Conservation (phyloP, 1,284 basidiomycete genomes). For the Volvariella surrecta region DNA sequence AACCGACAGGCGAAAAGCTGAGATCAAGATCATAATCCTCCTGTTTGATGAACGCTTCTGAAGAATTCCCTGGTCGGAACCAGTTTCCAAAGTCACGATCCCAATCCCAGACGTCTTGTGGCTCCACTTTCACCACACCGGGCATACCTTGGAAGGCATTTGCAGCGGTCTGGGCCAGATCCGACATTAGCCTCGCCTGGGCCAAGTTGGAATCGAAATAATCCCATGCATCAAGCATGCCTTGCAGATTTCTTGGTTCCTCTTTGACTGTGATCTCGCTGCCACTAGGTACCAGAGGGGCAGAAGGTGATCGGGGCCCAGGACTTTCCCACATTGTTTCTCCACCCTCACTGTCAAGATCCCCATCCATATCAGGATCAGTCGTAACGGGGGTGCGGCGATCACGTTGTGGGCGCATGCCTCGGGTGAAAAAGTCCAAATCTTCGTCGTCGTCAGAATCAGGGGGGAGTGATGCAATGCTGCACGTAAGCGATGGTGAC, state of each 20-base stretch:
- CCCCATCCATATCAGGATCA: constrained; percentile 26
- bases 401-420: constrained; percentile 24
- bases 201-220: constrained; percentile 35
- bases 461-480: constrained; percentile 47
- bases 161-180: constrained; percentile 29
- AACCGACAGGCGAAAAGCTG: no score
- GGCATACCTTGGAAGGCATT: constrained; percentile 21
- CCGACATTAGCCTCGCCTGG: constrained; percentile 28
- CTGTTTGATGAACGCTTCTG: constrained; percentile 27
- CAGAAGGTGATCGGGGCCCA: constrained; percentile 49
- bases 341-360: constrained; percentile 36
- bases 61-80: no score
- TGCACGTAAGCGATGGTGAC: constrained; percentile 45
- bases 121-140: constrained; percentile 32
- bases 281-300: constrained; percentile 23
- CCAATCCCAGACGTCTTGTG: constrained; percentile 42
- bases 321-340: constrained; percentile 51
- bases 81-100: constrained; percentile 23
- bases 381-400: constrained; percentile 15
- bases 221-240: constrained; percentile 60
- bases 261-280: constrained; percentile 41
- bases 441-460: constrained; percentile 61
- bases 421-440: constrained; percentile 36
- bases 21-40: constrained; percentile 33
- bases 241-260: constrained; percentile 50